Evolutionary conservation across 352 stramenopile species (phyloP).

Genomic region (Elongisporangium undulatum): DNA sequence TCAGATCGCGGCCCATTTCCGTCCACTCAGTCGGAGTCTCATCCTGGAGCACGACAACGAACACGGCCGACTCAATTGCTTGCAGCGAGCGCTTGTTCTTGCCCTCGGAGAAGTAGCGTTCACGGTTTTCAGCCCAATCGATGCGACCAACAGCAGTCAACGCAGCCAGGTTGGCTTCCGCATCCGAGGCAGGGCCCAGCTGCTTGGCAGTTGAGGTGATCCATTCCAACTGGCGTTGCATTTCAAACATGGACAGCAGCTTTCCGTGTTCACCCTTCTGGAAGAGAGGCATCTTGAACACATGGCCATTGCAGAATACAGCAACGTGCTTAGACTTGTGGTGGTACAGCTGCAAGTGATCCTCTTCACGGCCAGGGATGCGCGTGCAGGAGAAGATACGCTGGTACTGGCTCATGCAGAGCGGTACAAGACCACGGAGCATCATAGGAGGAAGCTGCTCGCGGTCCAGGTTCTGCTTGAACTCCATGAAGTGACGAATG

Average conservation of each 20-base stretch:
- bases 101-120: slow-evolving; percentile 84
- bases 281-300: slow-evolving; percentile 87
- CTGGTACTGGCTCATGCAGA: slow-evolving; percentile 90
- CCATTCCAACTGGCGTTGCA: slow-evolving; percentile 77
- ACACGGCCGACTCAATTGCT: slow-evolving; percentile 71
- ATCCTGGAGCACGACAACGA: slow-evolving; percentile 75
- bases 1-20: slow-evolving; percentile 67
- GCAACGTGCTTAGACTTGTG: slow-evolving; percentile 84
- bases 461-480: slow-evolving; percentile 84
- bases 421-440: slow-evolving; percentile 80
- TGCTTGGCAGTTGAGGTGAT: slow-evolving; percentile 48
- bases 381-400: slow-evolving; percentile 89
- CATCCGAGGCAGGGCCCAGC: slow-evolving; percentile 22
- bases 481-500: slow-evolving; percentile 80
- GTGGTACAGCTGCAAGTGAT: slow-evolving; percentile 71
- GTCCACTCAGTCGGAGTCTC: slow-evolving; percentile 53
- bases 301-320: slow-evolving; percentile 80
- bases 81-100: slow-evolving; percentile 85
- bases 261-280: slow-evolving; percentile 75
- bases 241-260: slow-evolving; percentile 68
- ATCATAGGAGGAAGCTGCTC: slow-evolving; percentile 78
- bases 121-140: slow-evolving; percentile 86
- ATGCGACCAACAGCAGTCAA: slow-evolving; percentile 83
- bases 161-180: slow-evolving; percentile 60
- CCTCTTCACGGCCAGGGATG: slow-evolving; percentile 83